Base-by-base conservation (phyloP, 2,329 filamentous ascomycete species). In the Ophiostoma perfectum region DNA sequence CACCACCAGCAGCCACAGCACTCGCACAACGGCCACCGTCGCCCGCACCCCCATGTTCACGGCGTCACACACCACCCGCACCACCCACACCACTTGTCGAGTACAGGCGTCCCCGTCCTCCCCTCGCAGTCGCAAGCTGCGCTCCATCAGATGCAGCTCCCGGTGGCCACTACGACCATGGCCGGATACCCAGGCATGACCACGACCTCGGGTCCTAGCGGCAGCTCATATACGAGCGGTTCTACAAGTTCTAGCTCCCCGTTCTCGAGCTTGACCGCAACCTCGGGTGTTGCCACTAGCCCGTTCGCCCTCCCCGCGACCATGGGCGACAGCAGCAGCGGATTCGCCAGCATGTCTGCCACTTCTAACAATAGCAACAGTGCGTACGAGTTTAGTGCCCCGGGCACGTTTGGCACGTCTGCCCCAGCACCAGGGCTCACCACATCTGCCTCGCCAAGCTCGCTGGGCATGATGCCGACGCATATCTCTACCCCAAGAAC, bases 1-100 rank as follows among this genome's bases (percentile, higher is more conserved):
- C 68, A 67, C 5, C 39, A 65, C n/a, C 63, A 66, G 7, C 60
- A 42, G 7, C 60, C 65, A 16, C 49, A 63, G 58, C 67, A 69
- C 27, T 18, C 60, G 36, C 36, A 16, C 11, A 7, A 4, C 4
- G 16, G 7, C 41, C 62, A 45, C 62, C 16, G 9, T 14, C 62
- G 47, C 7, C n/a, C 39, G 8, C 62, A 64, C 41, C 62, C 9
- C n/a, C 5, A 64, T 16, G 27, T 27, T 27, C 27, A 27, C 60
- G 42, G 36, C 60, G 42, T 12, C 62, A 49, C 27, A 9, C 45
- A 65, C 44, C 14, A 49, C 44, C 3, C 16, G 11, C 55, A 60
- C 11, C 55, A 27, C 27, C 27, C 27, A 27, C 27, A 27, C 27
- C 27, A 27, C 27, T 27, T 27, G 27, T 27, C 27, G 1, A 27